A percentile compares a stretch with the other conserved stretches of the same genome.
Conservation (phyloP, 768 basidiomycete species). For the Collybiopsis luxurians region DNA sequence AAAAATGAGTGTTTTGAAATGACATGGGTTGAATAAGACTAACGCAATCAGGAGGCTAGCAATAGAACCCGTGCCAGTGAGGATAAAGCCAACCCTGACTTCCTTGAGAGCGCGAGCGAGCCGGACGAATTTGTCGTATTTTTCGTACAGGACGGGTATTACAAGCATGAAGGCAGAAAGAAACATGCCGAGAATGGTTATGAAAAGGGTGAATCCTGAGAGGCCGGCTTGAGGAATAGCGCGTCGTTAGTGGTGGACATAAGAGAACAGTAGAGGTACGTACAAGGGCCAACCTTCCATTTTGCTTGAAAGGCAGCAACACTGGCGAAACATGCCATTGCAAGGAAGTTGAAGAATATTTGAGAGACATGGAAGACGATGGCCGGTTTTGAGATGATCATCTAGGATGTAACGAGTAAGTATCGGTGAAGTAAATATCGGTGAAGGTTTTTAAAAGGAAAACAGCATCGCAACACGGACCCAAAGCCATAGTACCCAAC, state of each 20-base stretch:
- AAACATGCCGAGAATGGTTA: conserved; percentile 69
- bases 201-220: conserved; percentile 81
- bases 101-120: conserved; percentile 82
- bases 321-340: conserved; percentile 88
- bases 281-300: conserved; percentile 83
- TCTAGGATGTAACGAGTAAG: conserved; percentile 40
- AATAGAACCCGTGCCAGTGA: conserved; percentile 66
- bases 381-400: conserved; percentile 84
- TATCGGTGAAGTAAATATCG: conserved; percentile 13
- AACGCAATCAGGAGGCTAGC: conserved; percentile 77
- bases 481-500: conserved; percentile 71
- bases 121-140: conserved; percentile 76
- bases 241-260: conserved; percentile 15
- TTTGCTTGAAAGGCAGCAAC: conserved; percentile 88
- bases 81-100: conserved; percentile 79
- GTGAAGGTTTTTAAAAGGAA: conserved; percentile 13
- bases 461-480: conserved; percentile 33
- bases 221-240: conserved; percentile 64
- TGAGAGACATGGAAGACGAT: conserved; percentile 77
- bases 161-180: conserved; percentile 71
- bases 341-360: conserved; percentile 90
- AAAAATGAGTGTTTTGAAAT: conserved; percentile 2
- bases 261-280: conserved; percentile 28
- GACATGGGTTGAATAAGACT: conserved; percentile 27
- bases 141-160: conserved; percentile 80